Conservation (phyloP, 179 eudicot genomes). For the Spergularia azorica region DNA sequence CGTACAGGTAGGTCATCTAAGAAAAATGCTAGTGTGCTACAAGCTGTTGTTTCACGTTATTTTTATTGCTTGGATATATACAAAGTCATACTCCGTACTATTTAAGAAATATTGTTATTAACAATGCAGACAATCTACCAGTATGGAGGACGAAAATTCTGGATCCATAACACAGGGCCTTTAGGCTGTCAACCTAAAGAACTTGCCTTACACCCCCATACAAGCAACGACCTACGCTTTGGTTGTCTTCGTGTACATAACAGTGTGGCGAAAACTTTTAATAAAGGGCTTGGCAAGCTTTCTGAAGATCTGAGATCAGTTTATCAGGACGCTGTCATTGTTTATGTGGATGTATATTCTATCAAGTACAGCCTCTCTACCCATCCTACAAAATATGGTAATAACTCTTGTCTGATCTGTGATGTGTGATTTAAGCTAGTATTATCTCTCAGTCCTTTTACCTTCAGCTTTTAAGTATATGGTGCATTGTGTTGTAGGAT, state of each 20-base stretch:
- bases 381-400: slow-evolving; percentile 45
- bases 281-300: slow-evolving; percentile 36
- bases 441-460: neutral
- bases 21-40: neutral
- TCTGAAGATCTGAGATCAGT: slow-evolving; percentile 33
- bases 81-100: neutral
- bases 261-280: slow-evolving; percentile 48
- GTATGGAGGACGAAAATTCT: slow-evolving; percentile 52
- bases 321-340: slow-evolving; percentile 42
- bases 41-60: neutral
- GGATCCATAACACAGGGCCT: slow-evolving; percentile 66
- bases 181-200: slow-evolving; percentile 58
- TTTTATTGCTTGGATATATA: neutral
- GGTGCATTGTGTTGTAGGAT: slow-evolving; percentile 27
- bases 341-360: slow-evolving; percentile 55
- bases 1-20: slow-evolving; percentile 32
- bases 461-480: neutral
- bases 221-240: slow-evolving; percentile 31
- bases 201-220: slow-evolving; percentile 42
- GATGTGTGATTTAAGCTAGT: neutral
- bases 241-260: slow-evolving; percentile 49
- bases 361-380: slow-evolving; percentile 51
- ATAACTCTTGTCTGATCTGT: neutral
- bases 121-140: slow-evolving; percentile 42
- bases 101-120: neutral